Evolutionary conservation across 306 rosid genomes (phyloP).

Genomic region (Hippophae tibetana): DNA sequence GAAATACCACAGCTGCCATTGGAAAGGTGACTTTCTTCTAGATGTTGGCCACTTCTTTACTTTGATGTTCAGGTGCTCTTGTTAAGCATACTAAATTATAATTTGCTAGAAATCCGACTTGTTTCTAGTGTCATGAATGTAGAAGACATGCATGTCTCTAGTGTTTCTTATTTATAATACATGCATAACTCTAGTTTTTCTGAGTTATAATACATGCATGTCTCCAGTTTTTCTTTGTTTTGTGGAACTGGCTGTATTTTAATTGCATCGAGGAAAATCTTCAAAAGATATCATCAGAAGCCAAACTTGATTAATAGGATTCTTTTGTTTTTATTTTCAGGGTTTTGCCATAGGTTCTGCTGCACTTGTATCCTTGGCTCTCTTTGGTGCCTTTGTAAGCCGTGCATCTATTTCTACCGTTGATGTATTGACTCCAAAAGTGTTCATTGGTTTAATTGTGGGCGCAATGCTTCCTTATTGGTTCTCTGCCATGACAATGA

Average conservation of each 20-base stretch:
- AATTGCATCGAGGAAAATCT: too few species aligned
- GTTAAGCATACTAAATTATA: too few species aligned
- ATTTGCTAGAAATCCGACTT: too few species aligned
- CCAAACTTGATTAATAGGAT: neutral
- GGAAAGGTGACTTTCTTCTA: slow-evolving; percentile 43
- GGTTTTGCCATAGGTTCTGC: slow-evolving; percentile 97
- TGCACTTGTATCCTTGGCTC: slow-evolving; percentile 95
- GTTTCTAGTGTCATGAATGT: too few species aligned
- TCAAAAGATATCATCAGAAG: neutral
- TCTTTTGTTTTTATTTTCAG: slow-evolving; percentile 24
- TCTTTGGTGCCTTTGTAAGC: slow-evolving; percentile 95
- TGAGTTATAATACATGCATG: too few species aligned
- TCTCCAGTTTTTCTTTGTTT: too few species aligned
- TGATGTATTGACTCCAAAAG: slow-evolving; percentile 84
- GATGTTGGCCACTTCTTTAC: too few species aligned
- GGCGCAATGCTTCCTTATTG: slow-evolving; percentile 99
- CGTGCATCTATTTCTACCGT: slow-evolving; percentile 63
- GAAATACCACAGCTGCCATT: slow-evolving; percentile 81
- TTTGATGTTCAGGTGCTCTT: too few species aligned
- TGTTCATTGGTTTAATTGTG: slow-evolving; percentile 75
- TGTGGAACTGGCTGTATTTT: too few species aligned
- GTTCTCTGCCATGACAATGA: slow-evolving; percentile 99
- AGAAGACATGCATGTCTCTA: too few species aligned
- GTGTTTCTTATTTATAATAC: too few species aligned
- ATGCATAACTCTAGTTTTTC: too few species aligned